Percentiles rank a stretch among this genome's conserved stretches.
Evolutionary conservation across 495 filamentous ascomycete species (phyloP).

Genomic region (Sporormia fimetaria): DNA sequence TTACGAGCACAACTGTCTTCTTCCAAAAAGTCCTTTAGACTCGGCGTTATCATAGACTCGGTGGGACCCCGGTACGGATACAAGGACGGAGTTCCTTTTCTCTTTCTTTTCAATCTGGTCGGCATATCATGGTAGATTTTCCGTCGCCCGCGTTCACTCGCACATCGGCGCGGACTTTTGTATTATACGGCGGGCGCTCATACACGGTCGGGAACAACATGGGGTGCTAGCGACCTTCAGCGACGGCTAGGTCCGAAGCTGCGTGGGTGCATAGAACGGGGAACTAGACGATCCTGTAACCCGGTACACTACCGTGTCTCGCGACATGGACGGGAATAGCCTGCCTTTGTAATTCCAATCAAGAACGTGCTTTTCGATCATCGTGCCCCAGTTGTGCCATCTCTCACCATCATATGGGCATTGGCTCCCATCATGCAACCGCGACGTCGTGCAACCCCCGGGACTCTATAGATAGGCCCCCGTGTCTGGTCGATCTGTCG

Average conservation of each 20-base stretch:
- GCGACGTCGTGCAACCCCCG: no score
- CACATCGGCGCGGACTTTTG: conserved; percentile 19
- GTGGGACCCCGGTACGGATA: conserved; percentile 25
- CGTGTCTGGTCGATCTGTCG: no score
- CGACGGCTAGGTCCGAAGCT: no score
- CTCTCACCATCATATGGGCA: no score
- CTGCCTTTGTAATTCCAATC: conserved; percentile 22
- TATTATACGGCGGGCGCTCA: conserved; percentile 20
- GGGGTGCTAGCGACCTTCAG: no score
- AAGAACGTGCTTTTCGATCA: conserved; percentile 13
- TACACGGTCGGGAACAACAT: neutral
- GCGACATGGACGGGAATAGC: conserved; percentile 18
- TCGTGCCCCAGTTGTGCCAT: no score
- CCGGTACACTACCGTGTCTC: conserved; percentile 16
- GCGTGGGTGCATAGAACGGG: no score
- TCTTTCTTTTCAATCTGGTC: conserved; percentile 8
- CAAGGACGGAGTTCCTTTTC: conserved; percentile 22
- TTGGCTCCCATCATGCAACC: no score
- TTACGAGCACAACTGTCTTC: conserved; percentile 11
- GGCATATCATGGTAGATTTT: conserved; percentile 24
- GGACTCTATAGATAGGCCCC: no score
- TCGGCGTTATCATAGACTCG: conserved; percentile 25
- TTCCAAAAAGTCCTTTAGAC: conserved; percentile 10
- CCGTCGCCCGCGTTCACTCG: conserved; percentile 22
- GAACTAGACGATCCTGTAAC: conserved; percentile 19